phyloP scores from a whole-genome alignment of 1,284 basidiomycete genomes.

The Bjerkandera adusta region DNA sequence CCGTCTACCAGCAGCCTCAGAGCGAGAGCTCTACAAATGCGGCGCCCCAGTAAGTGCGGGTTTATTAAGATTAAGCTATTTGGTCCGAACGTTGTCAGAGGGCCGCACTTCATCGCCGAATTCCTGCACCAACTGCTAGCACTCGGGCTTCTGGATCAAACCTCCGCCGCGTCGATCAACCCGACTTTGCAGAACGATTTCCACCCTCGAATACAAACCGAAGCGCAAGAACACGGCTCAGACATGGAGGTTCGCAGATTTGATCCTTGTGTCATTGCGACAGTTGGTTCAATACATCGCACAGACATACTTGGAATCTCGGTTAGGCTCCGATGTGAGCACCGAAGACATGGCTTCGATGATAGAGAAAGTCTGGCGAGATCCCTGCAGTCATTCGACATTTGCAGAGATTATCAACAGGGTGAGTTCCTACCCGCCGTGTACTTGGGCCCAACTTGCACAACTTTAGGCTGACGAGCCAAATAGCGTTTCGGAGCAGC shows the following conservation, averaged over 20 bases:
- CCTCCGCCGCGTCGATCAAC: slow-evolving; percentile 48
- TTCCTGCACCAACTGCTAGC: slow-evolving; percentile 57
- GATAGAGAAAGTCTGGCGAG: slow-evolving; percentile 56
- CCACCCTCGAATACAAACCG: slow-evolving; percentile 46
- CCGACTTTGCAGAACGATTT: slow-evolving; percentile 47
- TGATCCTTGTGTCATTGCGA: background rate
- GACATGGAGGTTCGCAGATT: slow-evolving; percentile 50
- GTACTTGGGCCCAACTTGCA: background rate
- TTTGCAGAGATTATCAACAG: slow-evolving; percentile 59
- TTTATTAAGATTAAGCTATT: background rate
- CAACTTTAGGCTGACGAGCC: background rate
- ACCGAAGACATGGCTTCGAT: slow-evolving; percentile 49
- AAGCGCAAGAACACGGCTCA: slow-evolving; percentile 53
- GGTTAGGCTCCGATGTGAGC: slow-evolving; percentile 52
- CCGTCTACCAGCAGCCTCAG: slow-evolving; percentile 9
- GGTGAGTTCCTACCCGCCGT: slow-evolving; percentile 35
- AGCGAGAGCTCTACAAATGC: background rate
- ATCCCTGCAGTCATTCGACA: slow-evolving; percentile 55
- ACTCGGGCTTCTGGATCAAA: slow-evolving; percentile 53
- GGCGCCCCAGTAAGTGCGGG: background rate
- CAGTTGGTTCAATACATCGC: background rate
- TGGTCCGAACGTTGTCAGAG: slow-evolving; percentile 22
- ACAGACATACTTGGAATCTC: slow-evolving; percentile 60
- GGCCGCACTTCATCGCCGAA: slow-evolving; percentile 50
- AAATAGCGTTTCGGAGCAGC: slow-evolving; percentile 53